These are phyloP conservation scores for Rossbeevera mucosa DNA, from an alignment of 768 basidiomycete species.

Conservation along the genomic window DNA sequence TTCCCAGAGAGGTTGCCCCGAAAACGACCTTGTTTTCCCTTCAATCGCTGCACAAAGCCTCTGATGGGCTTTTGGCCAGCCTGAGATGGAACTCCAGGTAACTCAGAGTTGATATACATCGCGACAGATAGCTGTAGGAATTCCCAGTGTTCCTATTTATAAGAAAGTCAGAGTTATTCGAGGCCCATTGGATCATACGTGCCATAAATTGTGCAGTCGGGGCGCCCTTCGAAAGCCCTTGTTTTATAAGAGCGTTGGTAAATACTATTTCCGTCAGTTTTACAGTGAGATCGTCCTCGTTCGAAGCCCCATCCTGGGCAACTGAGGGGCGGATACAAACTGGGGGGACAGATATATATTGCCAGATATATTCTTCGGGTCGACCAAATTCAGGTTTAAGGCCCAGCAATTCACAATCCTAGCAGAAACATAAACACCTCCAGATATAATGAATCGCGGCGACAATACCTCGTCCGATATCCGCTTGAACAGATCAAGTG, in stretches of 20 bases:
- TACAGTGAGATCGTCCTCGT: constrained; percentile 96
- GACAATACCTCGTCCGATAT: constrained; percentile 81
- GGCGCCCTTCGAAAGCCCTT: constrained; percentile 81
- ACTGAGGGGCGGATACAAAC: constrained; percentile 97
- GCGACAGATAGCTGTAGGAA: constrained; percentile 92
- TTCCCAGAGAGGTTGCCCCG: constrained; percentile 97
- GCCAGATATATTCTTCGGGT: constrained; percentile 98
- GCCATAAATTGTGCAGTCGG: constrained; percentile 91
- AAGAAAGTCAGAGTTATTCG: not conserved
- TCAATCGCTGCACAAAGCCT: constrained; percentile 95
- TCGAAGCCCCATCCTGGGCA: constrained; percentile 95
- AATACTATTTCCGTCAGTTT: constrained; percentile 97
- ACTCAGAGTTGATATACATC: constrained; percentile 96
- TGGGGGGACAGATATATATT: constrained; percentile 96
- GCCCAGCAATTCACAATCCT: constrained; percentile 96
- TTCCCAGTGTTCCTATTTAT: constrained; percentile 90
- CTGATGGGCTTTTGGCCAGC: constrained; percentile 91
- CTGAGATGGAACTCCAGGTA: constrained; percentile 87
- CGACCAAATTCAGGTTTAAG: constrained; percentile 83
- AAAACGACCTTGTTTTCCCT: constrained; percentile 99
- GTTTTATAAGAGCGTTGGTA: constrained; percentile 88
- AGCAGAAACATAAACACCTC: constrained; percentile 3
- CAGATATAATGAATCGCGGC: not conserved
- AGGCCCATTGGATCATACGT: not conserved
- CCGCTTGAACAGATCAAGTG: constrained; percentile 84